These are phyloP conservation scores for Eragrostis nindensis DNA, from an alignment of 176 grass and related monocot genomes.

Conservation along the genomic window DNA sequence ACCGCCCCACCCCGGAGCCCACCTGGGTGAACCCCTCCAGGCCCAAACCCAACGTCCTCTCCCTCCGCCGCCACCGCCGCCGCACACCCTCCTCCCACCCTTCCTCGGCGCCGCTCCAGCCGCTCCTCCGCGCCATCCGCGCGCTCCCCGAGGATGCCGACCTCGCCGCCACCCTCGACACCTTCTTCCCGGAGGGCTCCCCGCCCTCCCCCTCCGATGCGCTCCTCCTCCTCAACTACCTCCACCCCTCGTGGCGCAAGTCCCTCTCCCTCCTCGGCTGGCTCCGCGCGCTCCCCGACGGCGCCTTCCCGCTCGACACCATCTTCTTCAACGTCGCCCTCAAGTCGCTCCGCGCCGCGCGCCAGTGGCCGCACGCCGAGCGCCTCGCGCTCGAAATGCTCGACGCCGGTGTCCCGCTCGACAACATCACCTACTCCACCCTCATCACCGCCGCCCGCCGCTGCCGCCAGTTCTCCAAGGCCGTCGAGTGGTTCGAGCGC, in stretches of 20 bases:
- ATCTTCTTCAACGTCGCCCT: slow-evolving; percentile 89
- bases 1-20: slow-evolving; percentile 47
- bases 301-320: slow-evolving; percentile 50
- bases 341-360: slow-evolving; percentile 71
- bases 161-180: slow-evolving; percentile 50
- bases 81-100: slow-evolving; percentile 47
- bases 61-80: slow-evolving; percentile 67
- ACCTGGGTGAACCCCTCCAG: slow-evolving; percentile 82
- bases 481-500: slow-evolving; percentile 84
- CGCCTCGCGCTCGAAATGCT: slow-evolving; percentile 77
- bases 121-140: slow-evolving; percentile 56
- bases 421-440: slow-evolving; percentile 96
- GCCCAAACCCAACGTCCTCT: slow-evolving; percentile 75
- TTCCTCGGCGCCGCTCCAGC: slow-evolving; percentile 40
- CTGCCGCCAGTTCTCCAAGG: slow-evolving; percentile 72
- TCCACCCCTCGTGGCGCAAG: slow-evolving; percentile 64
- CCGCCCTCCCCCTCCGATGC: slow-evolving; percentile 63
- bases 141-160: slow-evolving; percentile 48
- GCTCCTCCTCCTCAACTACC: slow-evolving; percentile 75
- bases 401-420: slow-evolving; percentile 52
- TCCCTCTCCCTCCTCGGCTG: slow-evolving; percentile 69
- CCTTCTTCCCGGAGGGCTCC: slow-evolving; percentile 41
- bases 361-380: slow-evolving; percentile 67
- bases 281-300: slow-evolving; percentile 42
- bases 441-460: slow-evolving; percentile 75